phyloP scores from a whole-genome alignment of 768 basidiomycete genomes.

The Rhodocollybia butyracea region DNA sequence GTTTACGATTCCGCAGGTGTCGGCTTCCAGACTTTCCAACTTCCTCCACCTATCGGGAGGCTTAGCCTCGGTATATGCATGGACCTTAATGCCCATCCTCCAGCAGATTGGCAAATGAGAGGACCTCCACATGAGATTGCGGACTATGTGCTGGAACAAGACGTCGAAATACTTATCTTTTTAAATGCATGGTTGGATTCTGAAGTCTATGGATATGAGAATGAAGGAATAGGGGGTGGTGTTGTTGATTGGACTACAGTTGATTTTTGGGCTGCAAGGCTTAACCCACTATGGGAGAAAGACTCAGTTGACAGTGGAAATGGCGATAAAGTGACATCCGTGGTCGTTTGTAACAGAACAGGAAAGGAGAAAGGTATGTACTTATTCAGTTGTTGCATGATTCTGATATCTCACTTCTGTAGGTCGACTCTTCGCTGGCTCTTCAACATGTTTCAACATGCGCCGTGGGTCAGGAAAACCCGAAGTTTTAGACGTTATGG shows the following conservation, averaged over 20 bases:
- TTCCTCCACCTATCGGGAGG: slow-evolving; percentile 56
- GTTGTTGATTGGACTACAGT: slow-evolving; percentile 47
- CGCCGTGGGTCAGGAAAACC: slow-evolving; percentile 45
- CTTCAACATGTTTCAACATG: slow-evolving; percentile 65
- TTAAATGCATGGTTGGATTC: slow-evolving; percentile 78
- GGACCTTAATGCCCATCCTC: slow-evolving; percentile 58
- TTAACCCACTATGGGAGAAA: slow-evolving; percentile 55
- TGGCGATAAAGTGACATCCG: slow-evolving; percentile 36
- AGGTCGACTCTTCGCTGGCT: slow-evolving; percentile 77
- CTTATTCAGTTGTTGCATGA: neutral
- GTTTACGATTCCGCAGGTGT: slow-evolving; percentile 46
- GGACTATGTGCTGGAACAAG: slow-evolving; percentile 48
- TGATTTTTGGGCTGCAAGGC: slow-evolving; percentile 71
- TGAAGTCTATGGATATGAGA: slow-evolving; percentile 1
- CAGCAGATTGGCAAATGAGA: slow-evolving; percentile 41
- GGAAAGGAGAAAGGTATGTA: slow-evolving; percentile 75
- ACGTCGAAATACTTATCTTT: slow-evolving; percentile 61
- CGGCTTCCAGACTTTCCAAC: slow-evolving; percentile 62
- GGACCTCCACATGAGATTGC: slow-evolving; percentile 81
- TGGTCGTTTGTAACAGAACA: slow-evolving; percentile 76
- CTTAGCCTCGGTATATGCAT: slow-evolving; percentile 84
- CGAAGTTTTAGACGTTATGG: slow-evolving; percentile 55
- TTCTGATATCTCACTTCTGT: neutral
- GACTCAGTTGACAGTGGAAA: neutral
- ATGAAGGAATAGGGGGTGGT: slow-evolving; percentile 28